A percentile compares a stretch with the other conserved stretches of the same genome.
Evolutionary conservation across 495 filamentous ascomycete genomes (phyloP).

Genomic region (Rhizodiscina lignyota): DNA sequence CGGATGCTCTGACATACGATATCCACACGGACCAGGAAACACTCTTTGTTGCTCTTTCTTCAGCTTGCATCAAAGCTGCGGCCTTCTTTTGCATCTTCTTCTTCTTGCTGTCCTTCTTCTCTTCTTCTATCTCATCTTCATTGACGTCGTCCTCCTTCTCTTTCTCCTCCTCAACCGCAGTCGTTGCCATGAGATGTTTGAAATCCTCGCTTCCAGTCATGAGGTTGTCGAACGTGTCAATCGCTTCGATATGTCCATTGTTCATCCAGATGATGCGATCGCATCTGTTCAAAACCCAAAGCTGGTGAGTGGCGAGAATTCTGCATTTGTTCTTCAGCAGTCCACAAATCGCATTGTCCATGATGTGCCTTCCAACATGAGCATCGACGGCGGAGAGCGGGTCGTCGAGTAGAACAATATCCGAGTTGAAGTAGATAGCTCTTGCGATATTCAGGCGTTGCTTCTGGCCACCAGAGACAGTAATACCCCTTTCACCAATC

Average conservation of each 20-base stretch:
- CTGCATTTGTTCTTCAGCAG: slow-evolving; percentile 77
- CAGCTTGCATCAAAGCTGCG: slow-evolving; percentile 68
- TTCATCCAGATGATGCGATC: slow-evolving; percentile 88
- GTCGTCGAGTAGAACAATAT: slow-evolving; percentile 35
- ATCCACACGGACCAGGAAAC: slow-evolving; percentile 73
- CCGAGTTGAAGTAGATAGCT: slow-evolving; percentile 35
- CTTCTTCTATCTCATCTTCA: slow-evolving; percentile 25
- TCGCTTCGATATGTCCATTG: slow-evolving; percentile 59
- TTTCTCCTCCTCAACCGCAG: slow-evolving; percentile 52
- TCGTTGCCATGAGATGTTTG: slow-evolving; percentile 66
- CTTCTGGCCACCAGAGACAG: slow-evolving; percentile 71
- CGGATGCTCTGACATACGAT: slow-evolving; percentile 67
- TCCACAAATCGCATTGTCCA: slow-evolving; percentile 87
- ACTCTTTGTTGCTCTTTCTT: slow-evolving; percentile 69
- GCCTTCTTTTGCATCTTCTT: slow-evolving; percentile 40
- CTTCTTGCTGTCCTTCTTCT: slow-evolving; percentile 25
- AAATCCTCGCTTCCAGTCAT: slow-evolving; percentile 62
- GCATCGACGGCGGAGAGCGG: slow-evolving; percentile 35
- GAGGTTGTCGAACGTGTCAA: slow-evolving; percentile 78
- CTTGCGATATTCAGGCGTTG: slow-evolving; percentile 52
- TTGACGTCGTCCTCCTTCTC: slow-evolving; percentile 24
- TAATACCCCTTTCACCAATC: slow-evolving; percentile 68
- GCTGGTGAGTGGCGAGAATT: slow-evolving; percentile 85
- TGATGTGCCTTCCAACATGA: slow-evolving; percentile 69
- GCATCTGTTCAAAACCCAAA: slow-evolving; percentile 79